A percentile compares a stretch with the other conserved stretches of the same genome.
Evolutionary conservation across 2,329 filamentous ascomycete genomes (phyloP).

Genomic region (Colletotrichum simmondsii): DNA sequence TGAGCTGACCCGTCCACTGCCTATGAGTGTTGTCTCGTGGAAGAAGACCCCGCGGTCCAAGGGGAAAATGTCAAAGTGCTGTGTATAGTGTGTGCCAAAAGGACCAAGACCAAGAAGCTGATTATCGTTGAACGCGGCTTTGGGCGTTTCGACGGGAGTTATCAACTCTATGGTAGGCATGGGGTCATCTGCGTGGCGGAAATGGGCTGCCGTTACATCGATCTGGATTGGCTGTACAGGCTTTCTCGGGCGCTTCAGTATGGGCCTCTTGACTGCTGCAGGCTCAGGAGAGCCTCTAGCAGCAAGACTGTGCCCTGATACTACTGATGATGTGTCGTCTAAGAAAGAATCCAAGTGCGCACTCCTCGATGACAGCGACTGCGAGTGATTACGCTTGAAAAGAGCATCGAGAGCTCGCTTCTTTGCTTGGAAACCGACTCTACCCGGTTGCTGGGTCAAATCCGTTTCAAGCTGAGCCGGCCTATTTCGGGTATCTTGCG

Average conservation of each 20-base stretch:
- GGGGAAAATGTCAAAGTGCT: conserved; percentile 72
- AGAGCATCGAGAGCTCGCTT: conserved; percentile 67
- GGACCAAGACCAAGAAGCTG: conserved; percentile 60
- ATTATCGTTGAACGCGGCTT: background rate
- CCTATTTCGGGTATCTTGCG: conserved; percentile 38
- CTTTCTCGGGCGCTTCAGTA: conserved; percentile 53
- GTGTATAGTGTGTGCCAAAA: conserved; percentile 70
- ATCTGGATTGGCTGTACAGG: conserved; percentile 53
- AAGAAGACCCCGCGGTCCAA: conserved; percentile 67
- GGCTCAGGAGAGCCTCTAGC: conserved; percentile 7
- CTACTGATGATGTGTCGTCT: conserved; percentile 20
- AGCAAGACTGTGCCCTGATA: conserved; percentile 5
- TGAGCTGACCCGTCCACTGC: conserved; percentile 60
- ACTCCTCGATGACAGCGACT: conserved; percentile 33
- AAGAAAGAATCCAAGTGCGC: conserved; percentile 16
- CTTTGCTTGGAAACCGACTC: conserved; percentile 57
- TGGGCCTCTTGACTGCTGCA: background rate
- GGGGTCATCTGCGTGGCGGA: conserved; percentile 64
- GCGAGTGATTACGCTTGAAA: conserved; percentile 49
- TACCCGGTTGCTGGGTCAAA: conserved; percentile 46
- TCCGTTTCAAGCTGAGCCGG: conserved; percentile 68
- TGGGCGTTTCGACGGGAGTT: conserved; percentile 24
- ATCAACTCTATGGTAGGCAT: conserved; percentile 42
- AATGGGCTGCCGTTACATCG: conserved; percentile 63
- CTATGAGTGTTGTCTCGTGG: conserved; percentile 68